phyloP scores from a whole-genome alignment of 2,329 filamentous ascomycete species.

The Exophiala sideris region DNA sequence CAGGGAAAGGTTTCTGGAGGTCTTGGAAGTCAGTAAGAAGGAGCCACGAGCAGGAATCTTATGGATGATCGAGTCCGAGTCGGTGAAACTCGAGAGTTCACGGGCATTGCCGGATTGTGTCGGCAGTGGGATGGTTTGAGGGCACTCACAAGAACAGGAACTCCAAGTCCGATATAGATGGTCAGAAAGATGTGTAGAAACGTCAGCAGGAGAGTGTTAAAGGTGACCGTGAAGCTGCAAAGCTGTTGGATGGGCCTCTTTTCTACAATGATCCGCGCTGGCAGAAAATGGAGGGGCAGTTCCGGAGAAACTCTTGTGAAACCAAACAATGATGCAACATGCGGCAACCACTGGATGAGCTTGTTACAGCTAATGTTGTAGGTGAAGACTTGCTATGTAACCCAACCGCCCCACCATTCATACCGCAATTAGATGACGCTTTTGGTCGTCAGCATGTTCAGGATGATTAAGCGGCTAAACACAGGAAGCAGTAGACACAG shows the following conservation, averaged over 20 bases:
- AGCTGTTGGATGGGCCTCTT: background rate
- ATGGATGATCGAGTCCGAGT: background rate
- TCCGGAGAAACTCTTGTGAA: background rate
- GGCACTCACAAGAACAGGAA: background rate
- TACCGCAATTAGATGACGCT: background rate
- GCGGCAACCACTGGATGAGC: background rate
- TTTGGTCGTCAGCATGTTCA: slow-evolving; percentile 11
- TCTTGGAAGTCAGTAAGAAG: background rate
- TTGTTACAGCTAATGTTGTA: background rate
- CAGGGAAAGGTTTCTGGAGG: background rate
- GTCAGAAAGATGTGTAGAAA: background rate
- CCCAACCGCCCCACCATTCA: slow-evolving; percentile 3
- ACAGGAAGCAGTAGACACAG: slow-evolving; percentile 5
- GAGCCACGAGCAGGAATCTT: background rate
- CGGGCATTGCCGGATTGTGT: background rate
- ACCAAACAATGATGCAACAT: background rate
- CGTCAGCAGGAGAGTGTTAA: background rate
- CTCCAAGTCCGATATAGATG: background rate
- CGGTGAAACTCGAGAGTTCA: slow-evolving; percentile 3
- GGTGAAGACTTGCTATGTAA: background rate
- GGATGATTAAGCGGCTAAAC: slow-evolving; percentile 21
- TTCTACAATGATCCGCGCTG: background rate
- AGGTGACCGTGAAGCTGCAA: slow-evolving; percentile 6
- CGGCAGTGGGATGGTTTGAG: background rate
- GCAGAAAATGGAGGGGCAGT: slow-evolving; percentile 5